Evolutionary conservation across 2,329 filamentous ascomycete genomes (phyloP).

Genomic region (Claviceps spartinae): DNA sequence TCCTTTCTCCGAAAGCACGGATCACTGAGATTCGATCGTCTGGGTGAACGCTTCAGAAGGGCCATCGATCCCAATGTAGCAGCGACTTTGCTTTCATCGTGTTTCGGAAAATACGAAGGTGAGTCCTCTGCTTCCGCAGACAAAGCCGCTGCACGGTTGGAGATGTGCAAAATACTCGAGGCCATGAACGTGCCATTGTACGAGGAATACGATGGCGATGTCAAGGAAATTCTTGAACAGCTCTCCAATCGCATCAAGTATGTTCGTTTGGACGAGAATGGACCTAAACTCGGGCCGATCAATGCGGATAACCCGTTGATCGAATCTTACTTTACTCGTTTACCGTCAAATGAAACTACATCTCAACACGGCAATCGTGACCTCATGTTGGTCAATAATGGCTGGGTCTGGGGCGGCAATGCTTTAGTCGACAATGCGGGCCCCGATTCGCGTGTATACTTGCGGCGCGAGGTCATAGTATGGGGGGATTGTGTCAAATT

Average conservation of each 20-base stretch:
- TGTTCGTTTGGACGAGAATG: slow-evolving; percentile 79
- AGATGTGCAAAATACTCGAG: slow-evolving; percentile 55
- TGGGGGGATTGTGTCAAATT: slow-evolving; percentile 99
- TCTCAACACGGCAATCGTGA: slow-evolving; percentile 62
- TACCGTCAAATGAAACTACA: slow-evolving; percentile 68
- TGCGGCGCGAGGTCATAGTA: slow-evolving; percentile 90
- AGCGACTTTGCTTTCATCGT: slow-evolving; percentile 37
- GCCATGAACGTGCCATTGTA: slow-evolving; percentile 82
- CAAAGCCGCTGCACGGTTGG: slow-evolving; percentile 35
- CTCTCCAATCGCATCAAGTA: slow-evolving; percentile 93
- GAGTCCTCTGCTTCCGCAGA: slow-evolving; percentile 30
- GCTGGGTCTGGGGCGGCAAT: slow-evolving; percentile 97
- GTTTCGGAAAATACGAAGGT: slow-evolving; percentile 48
- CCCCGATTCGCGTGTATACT: slow-evolving; percentile 76
- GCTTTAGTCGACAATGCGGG: slow-evolving; percentile 90
- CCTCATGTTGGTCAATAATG: slow-evolving; percentile 82
- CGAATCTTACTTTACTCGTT: slow-evolving; percentile 86
- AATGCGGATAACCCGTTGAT: slow-evolving; percentile 67
- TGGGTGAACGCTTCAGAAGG: slow-evolving; percentile 70
- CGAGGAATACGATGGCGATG: slow-evolving; percentile 78
- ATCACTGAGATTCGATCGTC: slow-evolving; percentile 54
- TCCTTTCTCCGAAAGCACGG: slow-evolving; percentile 55
- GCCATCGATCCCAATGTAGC: slow-evolving; percentile 54
- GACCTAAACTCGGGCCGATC: slow-evolving; percentile 74
- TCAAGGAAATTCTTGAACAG: slow-evolving; percentile 74